Percentiles rank a stretch among this genome's conserved stretches.
Evolutionary conservation across 352 stramenopile species (phyloP).

Genomic region (Phytopythium boreale): DNA sequence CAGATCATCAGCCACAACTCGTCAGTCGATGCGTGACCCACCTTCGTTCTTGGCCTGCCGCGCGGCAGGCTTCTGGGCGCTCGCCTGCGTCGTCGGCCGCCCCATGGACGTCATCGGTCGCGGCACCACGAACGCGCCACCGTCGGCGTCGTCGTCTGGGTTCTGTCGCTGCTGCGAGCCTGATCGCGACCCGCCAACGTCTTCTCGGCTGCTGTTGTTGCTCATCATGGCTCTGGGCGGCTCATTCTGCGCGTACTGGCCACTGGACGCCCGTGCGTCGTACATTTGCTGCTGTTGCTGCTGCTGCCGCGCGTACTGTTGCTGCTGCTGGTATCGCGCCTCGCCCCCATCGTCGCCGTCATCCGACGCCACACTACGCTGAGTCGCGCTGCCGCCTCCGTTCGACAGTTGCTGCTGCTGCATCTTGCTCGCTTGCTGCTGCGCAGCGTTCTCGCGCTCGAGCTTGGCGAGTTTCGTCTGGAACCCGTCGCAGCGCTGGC

Average conservation of each 20-base stretch:
- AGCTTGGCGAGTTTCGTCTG: conserved; percentile 92
- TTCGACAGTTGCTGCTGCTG: conserved; percentile 19
- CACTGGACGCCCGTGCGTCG: conserved; percentile 9
- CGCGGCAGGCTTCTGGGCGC: conserved; percentile 27
- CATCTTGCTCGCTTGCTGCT: conserved; percentile 27
- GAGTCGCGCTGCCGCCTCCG: conserved; percentile 17
- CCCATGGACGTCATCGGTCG: conserved; percentile 33
- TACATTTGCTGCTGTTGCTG: conserved; percentile 26
- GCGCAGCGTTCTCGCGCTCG: conserved; percentile 54
- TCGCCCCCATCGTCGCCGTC: conserved; percentile 20
- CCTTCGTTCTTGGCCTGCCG: conserved; percentile 52
- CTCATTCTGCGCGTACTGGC: conserved; percentile 1
- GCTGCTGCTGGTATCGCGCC: conserved; percentile 10
- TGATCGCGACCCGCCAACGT: conserved; percentile 7
- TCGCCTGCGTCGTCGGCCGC: conserved; percentile 23
- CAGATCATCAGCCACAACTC: conserved; percentile 9
- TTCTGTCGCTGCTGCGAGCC: conserved; percentile 13
- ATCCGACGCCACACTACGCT: conserved; percentile 14
- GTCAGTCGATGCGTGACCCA: conserved; percentile 15
- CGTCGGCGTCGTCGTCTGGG: conserved; percentile 20
- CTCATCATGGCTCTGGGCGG: conserved; percentile 9
- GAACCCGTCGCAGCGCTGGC: conserved; percentile 90
- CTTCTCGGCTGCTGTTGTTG: conserved; percentile 21
- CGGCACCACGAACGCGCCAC: conserved; percentile 40
- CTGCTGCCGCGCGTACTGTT: background rate